Evolutionary conservation across 2,329 filamentous ascomycete genomes (phyloP).

Genomic region (Microsporum audouinii): DNA sequence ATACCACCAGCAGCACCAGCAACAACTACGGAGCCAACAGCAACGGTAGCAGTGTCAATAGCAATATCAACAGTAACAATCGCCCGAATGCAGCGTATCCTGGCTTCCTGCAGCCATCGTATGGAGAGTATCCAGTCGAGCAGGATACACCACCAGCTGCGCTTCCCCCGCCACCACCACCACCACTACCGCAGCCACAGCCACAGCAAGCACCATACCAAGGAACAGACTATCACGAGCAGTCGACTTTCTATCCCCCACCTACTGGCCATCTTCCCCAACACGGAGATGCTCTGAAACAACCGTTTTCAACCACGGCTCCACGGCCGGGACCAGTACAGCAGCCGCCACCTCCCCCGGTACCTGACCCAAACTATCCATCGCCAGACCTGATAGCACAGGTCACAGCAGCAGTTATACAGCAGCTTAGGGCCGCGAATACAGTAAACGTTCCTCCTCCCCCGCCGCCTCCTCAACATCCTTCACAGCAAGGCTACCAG

Average conservation of each 20-base stretch:
- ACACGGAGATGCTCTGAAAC: background rate
- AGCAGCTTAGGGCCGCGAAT: slow-evolving; percentile 44
- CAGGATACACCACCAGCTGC: background rate
- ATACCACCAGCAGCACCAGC: background rate
- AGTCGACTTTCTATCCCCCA: slow-evolving; percentile 6
- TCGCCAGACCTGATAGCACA: slow-evolving; percentile 23
- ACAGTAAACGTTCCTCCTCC: slow-evolving; percentile 20
- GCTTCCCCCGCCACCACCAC: background rate
- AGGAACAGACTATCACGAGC: slow-evolving; percentile 5
- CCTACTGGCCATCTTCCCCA: background rate
- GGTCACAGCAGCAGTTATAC: slow-evolving; percentile 18
- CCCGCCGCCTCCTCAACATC: slow-evolving; percentile 26
- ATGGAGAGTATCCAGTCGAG: background rate
- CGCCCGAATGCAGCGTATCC: background rate
- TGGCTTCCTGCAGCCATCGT: background rate
- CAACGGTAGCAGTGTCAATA: background rate
- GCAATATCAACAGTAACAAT: background rate
- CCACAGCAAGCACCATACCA: background rate
- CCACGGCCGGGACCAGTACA: background rate
- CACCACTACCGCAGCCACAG: slow-evolving; percentile 2
- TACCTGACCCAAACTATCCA: slow-evolving; percentile 2
- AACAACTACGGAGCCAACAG: background rate
- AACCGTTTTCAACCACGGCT: background rate
- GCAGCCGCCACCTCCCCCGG: background rate
- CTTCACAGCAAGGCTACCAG: slow-evolving; percentile 29